phyloP scores from a whole-genome alignment of 768 basidiomycete genomes.

The Dictyophora rubrovolvata region DNA sequence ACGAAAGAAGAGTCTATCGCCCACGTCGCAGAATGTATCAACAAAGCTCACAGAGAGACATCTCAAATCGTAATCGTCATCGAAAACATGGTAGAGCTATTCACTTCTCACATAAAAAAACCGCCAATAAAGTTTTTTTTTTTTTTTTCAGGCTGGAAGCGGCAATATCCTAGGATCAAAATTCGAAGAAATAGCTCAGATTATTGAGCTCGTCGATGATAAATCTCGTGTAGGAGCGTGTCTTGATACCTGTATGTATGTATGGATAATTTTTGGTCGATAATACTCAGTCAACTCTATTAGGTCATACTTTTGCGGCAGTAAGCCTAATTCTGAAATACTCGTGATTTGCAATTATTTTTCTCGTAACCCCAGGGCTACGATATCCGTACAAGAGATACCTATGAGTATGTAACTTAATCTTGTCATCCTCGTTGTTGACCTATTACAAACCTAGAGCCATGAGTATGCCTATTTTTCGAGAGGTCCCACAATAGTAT shows the following conservation, averaged over 20 bases:
- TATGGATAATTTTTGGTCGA: background rate
- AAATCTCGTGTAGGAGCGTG: slow-evolving; percentile 74
- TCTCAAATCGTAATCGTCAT: slow-evolving; percentile 51
- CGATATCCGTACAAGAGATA: slow-evolving; percentile 62
- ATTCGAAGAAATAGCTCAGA: slow-evolving; percentile 55
- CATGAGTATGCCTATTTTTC: slow-evolving; percentile 17
- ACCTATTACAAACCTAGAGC: slow-evolving; percentile 11
- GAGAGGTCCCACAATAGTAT: background rate
- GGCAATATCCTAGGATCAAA: slow-evolving; percentile 69
- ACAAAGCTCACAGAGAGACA: slow-evolving; percentile 60
- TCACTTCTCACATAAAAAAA: background rate
- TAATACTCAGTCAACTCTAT: background rate
- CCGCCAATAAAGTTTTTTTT: background rate
- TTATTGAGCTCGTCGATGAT: slow-evolving; percentile 61
- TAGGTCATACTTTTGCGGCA: slow-evolving; percentile 73
- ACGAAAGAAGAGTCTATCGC: slow-evolving; percentile 51
- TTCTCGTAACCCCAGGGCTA: slow-evolving; percentile 47
- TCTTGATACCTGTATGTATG: slow-evolving; percentile 73
- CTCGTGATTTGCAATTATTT: background rate
- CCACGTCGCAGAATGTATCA: slow-evolving; percentile 62
- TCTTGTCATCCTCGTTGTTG: background rate
- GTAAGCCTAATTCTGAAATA: slow-evolving; percentile 27
- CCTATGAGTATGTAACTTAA: slow-evolving; percentile 51
- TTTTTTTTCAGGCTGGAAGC: slow-evolving; percentile 50
- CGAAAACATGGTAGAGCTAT: slow-evolving; percentile 65